phyloP scores from a whole-genome alignment of 768 basidiomycete genomes.

The Phlebiopsis gigantea region DNA sequence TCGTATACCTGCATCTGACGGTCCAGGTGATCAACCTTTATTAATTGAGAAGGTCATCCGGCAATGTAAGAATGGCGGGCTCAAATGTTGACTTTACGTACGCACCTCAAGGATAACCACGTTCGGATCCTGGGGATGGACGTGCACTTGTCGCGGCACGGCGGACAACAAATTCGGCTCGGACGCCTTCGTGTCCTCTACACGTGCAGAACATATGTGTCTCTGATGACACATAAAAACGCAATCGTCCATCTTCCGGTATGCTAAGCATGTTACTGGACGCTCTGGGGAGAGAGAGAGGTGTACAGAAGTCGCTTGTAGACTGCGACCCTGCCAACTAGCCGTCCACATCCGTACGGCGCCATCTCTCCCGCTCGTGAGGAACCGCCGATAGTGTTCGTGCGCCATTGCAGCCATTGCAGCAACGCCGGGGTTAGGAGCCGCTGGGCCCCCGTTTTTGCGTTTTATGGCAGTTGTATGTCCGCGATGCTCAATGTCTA shows the following conservation, averaged over 20 bases:
- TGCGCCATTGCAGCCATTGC: constrained; percentile 34
- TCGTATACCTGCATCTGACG: constrained; percentile 48
- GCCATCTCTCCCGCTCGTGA: constrained; percentile 46
- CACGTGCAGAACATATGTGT: constrained; percentile 31
- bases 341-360: constrained; percentile 36
- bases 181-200: constrained; percentile 31
- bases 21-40: constrained; percentile 44
- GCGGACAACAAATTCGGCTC: constrained; percentile 28
- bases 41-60: background rate
- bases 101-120: constrained; percentile 45
- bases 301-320: constrained; percentile 18
- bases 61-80: background rate
- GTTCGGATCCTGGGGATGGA: constrained; percentile 34
- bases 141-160: constrained; percentile 37
- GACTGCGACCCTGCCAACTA: constrained; percentile 8
- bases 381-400: constrained; percentile 31
- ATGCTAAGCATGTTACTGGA: constrained; percentile 35
- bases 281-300: constrained; percentile 25
- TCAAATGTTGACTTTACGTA: constrained; percentile 11
- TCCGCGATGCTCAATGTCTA: constrained; percentile 18
- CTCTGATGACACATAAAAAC: constrained; percentile 33
- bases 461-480: constrained; percentile 25
- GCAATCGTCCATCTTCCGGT: constrained; percentile 27
- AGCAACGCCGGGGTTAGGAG: constrained; percentile 30
- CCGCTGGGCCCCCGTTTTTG: constrained; percentile 13